Conservation (phyloP, 257 asterid genomes). For the Datura wrightii region DNA sequence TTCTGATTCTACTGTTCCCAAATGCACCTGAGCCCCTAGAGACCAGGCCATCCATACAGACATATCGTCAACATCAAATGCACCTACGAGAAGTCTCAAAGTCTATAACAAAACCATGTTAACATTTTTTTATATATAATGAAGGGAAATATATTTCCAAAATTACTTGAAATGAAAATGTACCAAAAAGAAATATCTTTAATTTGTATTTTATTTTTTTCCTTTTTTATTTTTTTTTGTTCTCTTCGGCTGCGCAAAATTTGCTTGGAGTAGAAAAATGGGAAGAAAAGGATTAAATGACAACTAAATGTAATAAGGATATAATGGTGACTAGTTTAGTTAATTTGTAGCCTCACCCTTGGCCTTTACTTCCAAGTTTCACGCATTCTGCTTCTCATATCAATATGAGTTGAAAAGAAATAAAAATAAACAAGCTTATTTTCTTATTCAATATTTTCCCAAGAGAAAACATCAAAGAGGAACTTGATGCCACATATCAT, state of each 20-base stretch:
- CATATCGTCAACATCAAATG: too few species aligned
- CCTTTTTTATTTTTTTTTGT: background rate
- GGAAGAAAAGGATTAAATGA: background rate
- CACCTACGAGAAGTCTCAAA: too few species aligned
- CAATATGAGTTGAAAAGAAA: background rate
- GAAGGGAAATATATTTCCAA: background rate
- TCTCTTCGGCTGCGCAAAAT: background rate
- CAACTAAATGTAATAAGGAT: background rate
- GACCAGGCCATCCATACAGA: too few species aligned
- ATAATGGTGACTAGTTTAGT: background rate
- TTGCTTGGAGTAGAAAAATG: background rate
- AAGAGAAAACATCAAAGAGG: background rate
- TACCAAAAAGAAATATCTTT: background rate
- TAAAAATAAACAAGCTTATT: background rate
- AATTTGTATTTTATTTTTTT: background rate
- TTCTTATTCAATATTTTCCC: background rate
- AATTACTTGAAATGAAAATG: background rate
- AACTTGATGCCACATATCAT: background rate
- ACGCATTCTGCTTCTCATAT: background rate
- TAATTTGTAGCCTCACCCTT: background rate
- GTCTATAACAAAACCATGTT: background rate
- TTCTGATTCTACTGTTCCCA: too few species aligned
- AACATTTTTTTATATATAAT: background rate
- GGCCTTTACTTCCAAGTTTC: background rate
- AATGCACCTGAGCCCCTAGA: too few species aligned